Base-by-base conservation (phyloP, 1,284 basidiomycete genomes). In the Ustilago shanxiensis region DNA sequence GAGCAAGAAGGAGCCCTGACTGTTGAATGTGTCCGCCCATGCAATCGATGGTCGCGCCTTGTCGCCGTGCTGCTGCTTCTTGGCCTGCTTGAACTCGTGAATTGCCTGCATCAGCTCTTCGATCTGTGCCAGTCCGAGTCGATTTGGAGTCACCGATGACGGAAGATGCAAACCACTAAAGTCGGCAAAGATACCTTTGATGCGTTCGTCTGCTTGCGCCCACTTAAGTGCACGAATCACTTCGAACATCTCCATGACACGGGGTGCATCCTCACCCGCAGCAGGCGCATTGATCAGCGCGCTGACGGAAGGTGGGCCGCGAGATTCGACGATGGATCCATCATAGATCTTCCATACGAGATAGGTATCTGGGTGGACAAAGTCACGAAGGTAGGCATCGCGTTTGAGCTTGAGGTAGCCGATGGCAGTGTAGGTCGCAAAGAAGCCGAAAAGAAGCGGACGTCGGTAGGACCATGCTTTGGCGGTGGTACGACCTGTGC, bases 171-270 rank as follows among this genome's bases (percentile, higher is more conserved):
- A 74, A 5, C 80, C 78, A 22, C 83, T 85, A 57, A 88, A 87
- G 72, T 88, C 87, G 57, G 87, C 87, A 58, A 88, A 81, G 67
- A 88, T 81, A 37, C 87, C 87, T 58, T 83, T 82, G 59, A 88
- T 84, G 11, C 87, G 79, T 26, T 83, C 79, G 69, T 88, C 87
- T 7, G 66, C 64, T 60, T 85, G 81, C 7, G 86, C 85, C 69
- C 82, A 84, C 51, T 86, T 87, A 52, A 88, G 81, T 14, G 87
- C 80, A 20, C 83, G 79, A 10, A 87, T 75, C 39, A 85, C 85
- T 20, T 88, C 87, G 65, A 86, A 87, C 47, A 88, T 70, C 60
- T 87, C 85, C 83, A 88, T 85, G 3, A 83, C 76, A 6, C 65
- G 72, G 5, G 75, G 77, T 18, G 70, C 60, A 50, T 81, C 78